phyloP scores from a whole-genome alignment of 352 stramenopile genomes.

The Thraustochytrium striatum region DNA sequence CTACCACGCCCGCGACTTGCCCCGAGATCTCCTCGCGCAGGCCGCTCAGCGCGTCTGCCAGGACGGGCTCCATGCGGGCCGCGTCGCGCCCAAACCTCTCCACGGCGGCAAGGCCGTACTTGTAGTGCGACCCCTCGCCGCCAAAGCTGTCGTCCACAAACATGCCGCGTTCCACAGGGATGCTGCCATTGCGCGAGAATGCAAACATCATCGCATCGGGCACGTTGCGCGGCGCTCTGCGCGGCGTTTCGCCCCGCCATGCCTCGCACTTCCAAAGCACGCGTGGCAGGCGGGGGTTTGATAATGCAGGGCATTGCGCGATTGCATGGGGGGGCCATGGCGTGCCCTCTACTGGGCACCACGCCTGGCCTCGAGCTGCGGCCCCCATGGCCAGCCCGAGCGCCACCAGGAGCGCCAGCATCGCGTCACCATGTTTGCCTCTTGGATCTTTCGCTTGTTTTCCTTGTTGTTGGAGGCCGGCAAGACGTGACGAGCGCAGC shows the following conservation, averaged over 20 bases:
- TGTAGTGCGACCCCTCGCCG: constrained; percentile 43
- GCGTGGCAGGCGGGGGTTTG: too few species aligned
- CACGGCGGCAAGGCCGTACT: not conserved
- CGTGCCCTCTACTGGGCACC: too few species aligned
- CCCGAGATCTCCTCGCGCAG: not conserved
- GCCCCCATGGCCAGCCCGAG: too few species aligned
- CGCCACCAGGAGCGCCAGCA: too few species aligned
- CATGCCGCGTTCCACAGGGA: not conserved
- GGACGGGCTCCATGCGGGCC: not conserved
- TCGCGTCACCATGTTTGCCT: too few species aligned
- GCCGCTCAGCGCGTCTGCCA: not conserved
- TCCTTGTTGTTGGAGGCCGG: too few species aligned
- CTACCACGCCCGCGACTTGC: constrained; percentile 7
- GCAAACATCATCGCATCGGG: not conserved
- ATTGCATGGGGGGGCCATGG: too few species aligned
- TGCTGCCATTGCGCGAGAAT: constrained; percentile 21
- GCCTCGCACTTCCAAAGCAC: not conserved
- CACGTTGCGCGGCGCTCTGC: not conserved
- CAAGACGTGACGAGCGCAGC: too few species aligned
- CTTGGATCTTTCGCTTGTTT: too few species aligned
- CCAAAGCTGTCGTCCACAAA: constrained; percentile 46
- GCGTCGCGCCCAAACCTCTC: not conserved
- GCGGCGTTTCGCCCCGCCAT: not conserved
- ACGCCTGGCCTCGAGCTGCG: too few species aligned
- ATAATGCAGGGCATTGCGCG: too few species aligned